Base-by-base conservation (phyloP, 202 grass and related monocot genomes). In the Schoenoplectus triqueter region DNA sequence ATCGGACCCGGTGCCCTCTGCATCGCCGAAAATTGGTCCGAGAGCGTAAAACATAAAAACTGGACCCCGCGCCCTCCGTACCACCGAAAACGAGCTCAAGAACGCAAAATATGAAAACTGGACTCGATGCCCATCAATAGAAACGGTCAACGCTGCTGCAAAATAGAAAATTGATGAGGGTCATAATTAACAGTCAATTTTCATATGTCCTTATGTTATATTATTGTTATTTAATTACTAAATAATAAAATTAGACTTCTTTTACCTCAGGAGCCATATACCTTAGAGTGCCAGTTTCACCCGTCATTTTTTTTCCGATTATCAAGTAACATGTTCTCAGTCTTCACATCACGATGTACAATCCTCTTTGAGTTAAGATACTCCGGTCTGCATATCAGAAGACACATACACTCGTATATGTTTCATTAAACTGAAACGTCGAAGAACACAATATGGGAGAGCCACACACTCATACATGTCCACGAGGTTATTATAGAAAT, bases 301-400 rank as follows among this genome's bases (percentile, higher is more conserved):
- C 95, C 3, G 95, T 98, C 85, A 98, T 31, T 85, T 9, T 66
- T 87, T 52, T 75, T 87, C 84, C 84, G 74, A 15, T 49, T 80
- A 90, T 98, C 92, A 22, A 98, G 70, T 56, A 98, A 86, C 95
- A 95, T 98, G 80, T 98, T 98, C 86, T 98, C 95, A 6, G 88
- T 89, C 85, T 98, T 95, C 74, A 98, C 92, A 64, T 98, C 92
- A 4, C 92, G 91, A 86, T 98, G 92, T 66, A 98, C 86, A 11
- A 95, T 98, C 73, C 85, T 88, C 69, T 88, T 59, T 8, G 91
- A 89, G 82, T 98, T 92, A 82, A 98, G 89, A 78, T 95, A 95
- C 85, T 88, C 91, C 86, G 94, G 82, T 77, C 89, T 92, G 88
- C 59, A 69, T 54, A 10, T 18, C 3, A 80, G 18, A 62, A 65